These are phyloP conservation scores for Proliferodiscus dingleyae DNA, from an alignment of 2,329 filamentous ascomycete species.

Conservation along the genomic window DNA sequence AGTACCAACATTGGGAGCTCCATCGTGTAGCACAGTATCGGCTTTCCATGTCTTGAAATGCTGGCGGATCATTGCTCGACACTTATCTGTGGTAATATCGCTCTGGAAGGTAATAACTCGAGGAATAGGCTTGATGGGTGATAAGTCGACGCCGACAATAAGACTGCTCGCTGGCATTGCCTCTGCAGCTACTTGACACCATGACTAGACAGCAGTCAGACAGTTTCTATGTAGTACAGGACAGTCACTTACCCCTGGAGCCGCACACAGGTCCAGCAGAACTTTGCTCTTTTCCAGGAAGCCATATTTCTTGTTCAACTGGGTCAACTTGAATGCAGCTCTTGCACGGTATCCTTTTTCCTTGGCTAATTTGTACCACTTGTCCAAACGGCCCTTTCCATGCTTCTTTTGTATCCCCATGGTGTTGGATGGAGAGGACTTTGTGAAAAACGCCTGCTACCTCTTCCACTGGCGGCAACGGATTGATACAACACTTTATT, in stretches of 20 bases:
- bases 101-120: constrained; percentile 92
- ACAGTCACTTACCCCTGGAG: constrained; percentile 69
- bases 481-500: too few relatives aligned
- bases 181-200: constrained; percentile 95
- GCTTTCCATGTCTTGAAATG: constrained; percentile 96
- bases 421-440: constrained; percentile 7
- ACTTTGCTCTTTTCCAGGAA: constrained; percentile 97
- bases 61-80: constrained; percentile 78
- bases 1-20: constrained; percentile 95
- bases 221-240: background rate
- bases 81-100: constrained; percentile 97
- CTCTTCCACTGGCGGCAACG: too few relatives aligned
- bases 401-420: constrained; percentile 99
- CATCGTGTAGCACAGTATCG: constrained; percentile 92
- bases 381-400: constrained; percentile 96
- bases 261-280: constrained; percentile 93
- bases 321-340: constrained; percentile 96
- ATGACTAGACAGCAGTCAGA: constrained; percentile 55
- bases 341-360: constrained; percentile 95
- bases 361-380: constrained; percentile 98
- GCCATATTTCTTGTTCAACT: constrained; percentile 98
- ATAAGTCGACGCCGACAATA: constrained; percentile 89
- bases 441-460: too few relatives aligned
- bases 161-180: constrained; percentile 87
- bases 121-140: constrained; percentile 93